phyloP scores from a whole-genome alignment of 2,329 filamentous ascomycete genomes.

The Lecanoromycetidae sp. region DNA sequence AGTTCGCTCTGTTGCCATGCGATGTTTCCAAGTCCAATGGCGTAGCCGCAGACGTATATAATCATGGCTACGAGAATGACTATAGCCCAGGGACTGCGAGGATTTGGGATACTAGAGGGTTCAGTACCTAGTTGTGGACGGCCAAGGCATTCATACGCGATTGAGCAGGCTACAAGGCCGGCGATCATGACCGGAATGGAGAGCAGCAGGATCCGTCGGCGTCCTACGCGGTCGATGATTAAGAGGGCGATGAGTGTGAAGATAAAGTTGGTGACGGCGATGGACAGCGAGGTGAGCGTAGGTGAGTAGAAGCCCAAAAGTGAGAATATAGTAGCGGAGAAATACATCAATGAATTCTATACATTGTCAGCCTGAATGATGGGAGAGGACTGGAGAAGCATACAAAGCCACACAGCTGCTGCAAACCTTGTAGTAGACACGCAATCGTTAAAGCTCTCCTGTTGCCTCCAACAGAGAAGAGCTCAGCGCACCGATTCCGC shows the following conservation, averaged over 20 bases:
- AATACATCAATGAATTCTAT: constrained; percentile 84
- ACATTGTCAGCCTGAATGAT: constrained; percentile 16
- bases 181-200: constrained; percentile 75
- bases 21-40: constrained; percentile 77
- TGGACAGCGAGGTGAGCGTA: constrained; percentile 65
- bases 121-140: constrained; percentile 8
- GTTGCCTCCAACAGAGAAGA: constrained; percentile 36
- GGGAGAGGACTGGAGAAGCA: constrained; percentile 22
- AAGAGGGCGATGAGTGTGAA: constrained; percentile 65
- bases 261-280: constrained; percentile 71
- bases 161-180: constrained; percentile 58
- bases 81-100: constrained; percentile 34
- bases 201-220: constrained; percentile 65
- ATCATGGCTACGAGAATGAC: constrained; percentile 65
- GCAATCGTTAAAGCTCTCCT: constrained; percentile 67
- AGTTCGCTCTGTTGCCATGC: constrained; percentile 95
- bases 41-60: constrained; percentile 74
- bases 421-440: constrained; percentile 72
- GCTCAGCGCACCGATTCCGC: constrained; percentile 22
- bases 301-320: constrained; percentile 67
- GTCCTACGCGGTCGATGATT: constrained; percentile 67
- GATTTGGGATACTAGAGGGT: constrained; percentile 8
- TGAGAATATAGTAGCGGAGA: constrained; percentile 69
- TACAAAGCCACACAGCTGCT: constrained; percentile 78
- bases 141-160: constrained; percentile 57